Percentiles rank a stretch among this genome's conserved stretches.
phyloP scores from a whole-genome alignment of 495 filamentous ascomycete species.

The Penicillium tannophilum region DNA sequence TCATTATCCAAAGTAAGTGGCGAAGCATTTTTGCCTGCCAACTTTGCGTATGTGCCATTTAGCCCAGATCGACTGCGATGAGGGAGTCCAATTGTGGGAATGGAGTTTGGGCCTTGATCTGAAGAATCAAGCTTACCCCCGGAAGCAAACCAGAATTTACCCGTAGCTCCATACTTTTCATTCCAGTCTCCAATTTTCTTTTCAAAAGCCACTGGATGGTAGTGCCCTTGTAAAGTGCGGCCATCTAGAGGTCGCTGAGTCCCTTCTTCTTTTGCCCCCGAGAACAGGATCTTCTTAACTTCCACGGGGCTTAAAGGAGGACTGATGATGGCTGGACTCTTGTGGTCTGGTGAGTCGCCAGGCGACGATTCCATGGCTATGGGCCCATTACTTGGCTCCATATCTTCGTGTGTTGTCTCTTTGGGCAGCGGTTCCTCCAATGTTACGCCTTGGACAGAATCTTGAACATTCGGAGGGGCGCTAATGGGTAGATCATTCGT shows the following conservation, averaged over 20 bases:
- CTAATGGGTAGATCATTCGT: neutral
- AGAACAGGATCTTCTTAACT: conserved; percentile 51
- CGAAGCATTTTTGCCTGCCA: conserved; percentile 12
- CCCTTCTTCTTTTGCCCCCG: conserved; percentile 24
- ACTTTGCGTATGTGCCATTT: conserved; percentile 5
- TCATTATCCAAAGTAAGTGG: conserved; percentile 9
- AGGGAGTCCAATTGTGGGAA: conserved; percentile 48
- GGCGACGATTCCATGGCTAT: conserved; percentile 6
- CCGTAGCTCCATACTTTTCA: conserved; percentile 52
- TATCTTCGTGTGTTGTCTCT: neutral
- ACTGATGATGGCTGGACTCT: conserved; percentile 40
- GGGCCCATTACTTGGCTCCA: conserved; percentile 10
- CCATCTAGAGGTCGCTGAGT: conserved; percentile 7
- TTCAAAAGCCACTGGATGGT: conserved; percentile 51
- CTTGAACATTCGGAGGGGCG: neutral
- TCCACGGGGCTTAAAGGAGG: conserved; percentile 53
- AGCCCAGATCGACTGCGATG: conserved; percentile 22
- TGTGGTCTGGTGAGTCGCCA: conserved; percentile 23
- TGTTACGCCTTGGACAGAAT: neutral
- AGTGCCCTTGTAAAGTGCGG: conserved; percentile 42
- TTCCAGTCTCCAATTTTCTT: conserved; percentile 46
- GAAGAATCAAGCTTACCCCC: conserved; percentile 10
- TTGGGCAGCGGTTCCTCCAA: neutral
- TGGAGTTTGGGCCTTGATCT: conserved; percentile 24
- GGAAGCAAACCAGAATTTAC: conserved; percentile 51